Evolutionary conservation across 345 rosid genomes (phyloP).

Genomic region (Salix purpurea): DNA sequence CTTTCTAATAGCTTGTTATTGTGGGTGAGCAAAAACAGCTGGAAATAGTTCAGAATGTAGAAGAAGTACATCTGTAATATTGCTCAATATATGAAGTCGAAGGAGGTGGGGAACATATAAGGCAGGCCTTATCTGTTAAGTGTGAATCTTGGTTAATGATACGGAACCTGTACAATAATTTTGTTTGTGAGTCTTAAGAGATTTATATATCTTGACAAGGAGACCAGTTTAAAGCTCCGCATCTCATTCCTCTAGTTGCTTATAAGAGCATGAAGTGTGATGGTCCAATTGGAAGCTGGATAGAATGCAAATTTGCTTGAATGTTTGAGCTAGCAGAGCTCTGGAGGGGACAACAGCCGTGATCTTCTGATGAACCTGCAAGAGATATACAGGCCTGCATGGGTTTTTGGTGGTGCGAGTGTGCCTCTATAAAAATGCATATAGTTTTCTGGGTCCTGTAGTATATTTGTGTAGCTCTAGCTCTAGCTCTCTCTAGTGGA

Average conservation of each 20-base stretch:
- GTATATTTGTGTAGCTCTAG: slow-evolving; percentile 5
- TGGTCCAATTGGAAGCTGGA: slow-evolving; percentile 1
- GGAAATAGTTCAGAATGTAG: slow-evolving; percentile 22
- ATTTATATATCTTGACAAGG: not conserved
- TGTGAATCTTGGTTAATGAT: slow-evolving; percentile 33
- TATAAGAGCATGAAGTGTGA: not conserved
- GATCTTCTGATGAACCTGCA: not conserved
- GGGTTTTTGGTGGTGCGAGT: slow-evolving; percentile 3
- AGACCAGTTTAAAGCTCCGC: slow-evolving; percentile 8
- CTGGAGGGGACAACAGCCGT: not conserved
- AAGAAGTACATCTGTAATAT: slow-evolving; percentile 21
- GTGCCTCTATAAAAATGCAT: not conserved
- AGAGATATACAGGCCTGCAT: not conserved
- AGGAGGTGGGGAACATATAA: slow-evolving; percentile 2
- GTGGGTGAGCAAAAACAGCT: not conserved
- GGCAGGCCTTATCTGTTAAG: slow-evolving; percentile 5
- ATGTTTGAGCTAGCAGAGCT: not conserved
- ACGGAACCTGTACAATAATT: slow-evolving; percentile 21
- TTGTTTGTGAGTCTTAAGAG: slow-evolving; percentile 3
- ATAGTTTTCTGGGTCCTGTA: slow-evolving; percentile 13
- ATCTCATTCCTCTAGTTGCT: slow-evolving; percentile 6
- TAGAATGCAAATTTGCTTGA: not conserved
- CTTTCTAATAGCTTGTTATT: not conserved
- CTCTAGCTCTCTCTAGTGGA: not conserved
- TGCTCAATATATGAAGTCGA: slow-evolving; percentile 6